Evolutionary conservation across 495 filamentous ascomycete genomes (phyloP), one percentile per base, ranked within the genome.

Genomic region (Monascus purpureus): DNA sequence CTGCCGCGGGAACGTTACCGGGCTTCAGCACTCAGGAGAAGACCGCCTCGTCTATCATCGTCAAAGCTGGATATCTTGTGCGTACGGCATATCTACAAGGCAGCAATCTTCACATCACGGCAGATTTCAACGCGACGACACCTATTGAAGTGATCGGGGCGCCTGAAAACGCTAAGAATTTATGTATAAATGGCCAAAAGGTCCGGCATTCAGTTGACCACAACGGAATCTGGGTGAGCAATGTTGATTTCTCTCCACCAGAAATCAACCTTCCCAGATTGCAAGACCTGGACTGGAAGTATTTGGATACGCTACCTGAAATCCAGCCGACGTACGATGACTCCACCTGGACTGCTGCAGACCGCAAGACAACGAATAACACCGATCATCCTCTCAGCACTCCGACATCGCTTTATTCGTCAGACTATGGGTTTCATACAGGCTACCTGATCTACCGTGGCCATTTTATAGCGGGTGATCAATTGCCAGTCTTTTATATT

Each of bases 11-110:
- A n/a, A 51, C 28, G 9, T 40, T 37, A 12, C 50, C 59, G 13
- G 54, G 50, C 3, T 67, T 48, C 28, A 55, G 49, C 28, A 59
- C 47, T n/a, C 31, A 53, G 40, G 48, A 61, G 24, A 46, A 40
- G 2, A 52, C 58, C 27, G 56, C 55, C 12, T 58, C 57, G 0
- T 65, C 70, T 0, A 53, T 82, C 2, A 79, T 86, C 34, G 60
- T 84, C 36, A 68, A 77, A 35, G 82, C 75, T 0, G 75, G 77
- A 4, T 85, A 86, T 43, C 74, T 88, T n/a, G 61, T 86, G 17
- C 72, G 82, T 9, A 72, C 59, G 6, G 77, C 73, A 1, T 58
- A 57, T 6, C 36, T 80, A 4, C 22, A 62, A 15, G 65, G 66
- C 8, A 45, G 36, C 5, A 57, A 61, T 8, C 52, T 84, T 3